phyloP scores from a whole-genome alignment of 179 eudicot species.

The Drosera spatulata region DNA sequence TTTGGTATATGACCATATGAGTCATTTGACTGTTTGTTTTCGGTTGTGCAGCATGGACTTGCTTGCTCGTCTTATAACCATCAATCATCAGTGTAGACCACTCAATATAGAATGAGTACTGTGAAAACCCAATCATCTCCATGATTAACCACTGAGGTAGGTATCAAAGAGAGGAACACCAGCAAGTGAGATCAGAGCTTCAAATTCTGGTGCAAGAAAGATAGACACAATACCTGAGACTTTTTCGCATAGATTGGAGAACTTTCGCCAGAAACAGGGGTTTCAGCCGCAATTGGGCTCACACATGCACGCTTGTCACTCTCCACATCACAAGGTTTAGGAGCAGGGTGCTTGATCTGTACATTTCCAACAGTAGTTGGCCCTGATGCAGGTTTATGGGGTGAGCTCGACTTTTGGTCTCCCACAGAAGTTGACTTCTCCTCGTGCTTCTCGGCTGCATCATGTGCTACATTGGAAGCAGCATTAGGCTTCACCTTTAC shows the following conservation, averaged over 20 bases:
- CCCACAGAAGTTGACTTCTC: constrained; percentile 26
- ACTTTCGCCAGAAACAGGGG: constrained; percentile 17
- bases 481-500: constrained; percentile 38
- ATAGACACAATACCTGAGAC: constrained; percentile 25
- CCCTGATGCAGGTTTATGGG: constrained; percentile 24
- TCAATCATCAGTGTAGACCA: too few species aligned
- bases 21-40: too few species aligned
- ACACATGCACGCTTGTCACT: constrained; percentile 13
- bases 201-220: too few species aligned
- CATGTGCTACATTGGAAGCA: constrained; percentile 28
- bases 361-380: constrained; percentile 17
- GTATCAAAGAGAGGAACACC: too few species aligned
- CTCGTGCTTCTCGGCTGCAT: constrained; percentile 10
- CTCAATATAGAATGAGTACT: too few species aligned
- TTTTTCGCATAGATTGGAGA: constrained; percentile 30
- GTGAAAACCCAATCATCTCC: too few species aligned
- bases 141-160: too few species aligned
- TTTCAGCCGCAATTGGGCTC: constrained; percentile 21
- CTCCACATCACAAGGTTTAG: constrained; percentile 15
- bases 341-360: constrained; percentile 16
- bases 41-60: too few species aligned
- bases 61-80: too few species aligned
- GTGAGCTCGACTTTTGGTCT: constrained; percentile 36
- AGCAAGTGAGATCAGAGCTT: too few species aligned
- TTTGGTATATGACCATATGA: too few species aligned